These are phyloP conservation scores for Candida pseudoglaebosa DNA, from an alignment of 805 yeast genomes.

Conservation along the genomic window DNA sequence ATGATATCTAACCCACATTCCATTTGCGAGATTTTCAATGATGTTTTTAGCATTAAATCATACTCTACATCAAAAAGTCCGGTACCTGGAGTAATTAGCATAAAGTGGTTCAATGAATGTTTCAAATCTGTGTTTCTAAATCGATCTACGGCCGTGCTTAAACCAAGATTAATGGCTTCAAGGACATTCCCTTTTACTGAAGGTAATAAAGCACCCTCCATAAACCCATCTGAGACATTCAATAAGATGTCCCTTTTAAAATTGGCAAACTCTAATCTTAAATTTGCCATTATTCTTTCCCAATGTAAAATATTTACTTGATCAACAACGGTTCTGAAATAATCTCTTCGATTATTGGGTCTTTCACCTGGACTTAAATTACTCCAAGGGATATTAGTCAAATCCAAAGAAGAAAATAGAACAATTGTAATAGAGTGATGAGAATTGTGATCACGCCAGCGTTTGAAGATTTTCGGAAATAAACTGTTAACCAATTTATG, in stretches of 20 bases:
- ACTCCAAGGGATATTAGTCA: constrained; percentile 48
- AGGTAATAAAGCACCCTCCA: constrained; percentile 70
- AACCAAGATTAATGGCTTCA: constrained; percentile 82
- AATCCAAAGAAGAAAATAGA: constrained; percentile 76
- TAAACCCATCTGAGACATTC: constrained; percentile 21
- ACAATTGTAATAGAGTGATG: constrained; percentile 91
- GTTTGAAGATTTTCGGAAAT: constrained; percentile 81
- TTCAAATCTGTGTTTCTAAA: constrained; percentile 82
- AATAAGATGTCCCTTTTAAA: constrained; percentile 72
- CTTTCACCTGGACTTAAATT: constrained; percentile 69
- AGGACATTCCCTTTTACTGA: constrained; percentile 85
- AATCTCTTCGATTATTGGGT: constrained; percentile 66
- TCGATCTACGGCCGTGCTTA: constrained; percentile 71
- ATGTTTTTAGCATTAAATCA: constrained; percentile 67
- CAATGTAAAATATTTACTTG: constrained; percentile 86
- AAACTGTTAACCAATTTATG: constrained; percentile 89
- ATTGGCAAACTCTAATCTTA: constrained; percentile 78
- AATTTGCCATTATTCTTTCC: constrained; percentile 86
- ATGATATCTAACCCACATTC: constrained; percentile 88
- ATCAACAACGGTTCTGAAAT: constrained; percentile 90
- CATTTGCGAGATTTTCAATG: constrained; percentile 66
- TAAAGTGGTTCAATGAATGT: constrained; percentile 87
- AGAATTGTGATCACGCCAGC: constrained; percentile 83
- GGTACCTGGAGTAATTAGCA: constrained; percentile 86
- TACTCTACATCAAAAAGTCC: constrained; percentile 92